Percentiles rank a stretch among this genome's conserved stretches.
Evolutionary conservation across 116 monocot species (phyloP).

Genomic region (Posidonia oceanica): DNA sequence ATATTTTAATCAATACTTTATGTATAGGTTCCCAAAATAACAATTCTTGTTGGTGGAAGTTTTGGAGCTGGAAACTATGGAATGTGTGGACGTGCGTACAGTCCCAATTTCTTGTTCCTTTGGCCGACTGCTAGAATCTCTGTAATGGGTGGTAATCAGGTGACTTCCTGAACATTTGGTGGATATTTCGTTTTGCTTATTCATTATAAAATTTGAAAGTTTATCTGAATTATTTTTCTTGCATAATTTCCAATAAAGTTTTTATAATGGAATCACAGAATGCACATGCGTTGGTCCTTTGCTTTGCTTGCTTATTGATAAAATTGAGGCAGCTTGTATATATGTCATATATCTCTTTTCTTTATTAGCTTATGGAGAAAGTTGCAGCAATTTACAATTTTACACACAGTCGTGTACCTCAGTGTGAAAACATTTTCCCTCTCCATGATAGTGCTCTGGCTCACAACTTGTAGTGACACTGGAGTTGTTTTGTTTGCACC

Average conservation of each 20-base stretch:
- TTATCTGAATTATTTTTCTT: neutral
- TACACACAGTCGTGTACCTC: too few relatives aligned
- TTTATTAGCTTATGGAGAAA: too few relatives aligned
- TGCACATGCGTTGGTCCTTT: too few relatives aligned
- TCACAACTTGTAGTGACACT: too few relatives aligned
- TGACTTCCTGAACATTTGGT: constrained; percentile 7
- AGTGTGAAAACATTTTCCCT: too few relatives aligned
- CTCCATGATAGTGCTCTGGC: too few relatives aligned
- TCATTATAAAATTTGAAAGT: neutral
- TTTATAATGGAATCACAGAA: neutral
- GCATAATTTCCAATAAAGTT: neutral
- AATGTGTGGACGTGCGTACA: constrained; percentile 99
- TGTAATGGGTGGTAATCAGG: constrained; percentile 97
- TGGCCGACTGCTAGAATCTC: constrained; percentile 98
- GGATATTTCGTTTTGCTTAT: neutral
- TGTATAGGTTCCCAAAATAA: constrained; percentile 90
- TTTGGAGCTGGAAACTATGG: constrained; percentile 99
- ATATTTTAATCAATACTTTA: too few relatives aligned
- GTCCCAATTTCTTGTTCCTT: constrained; percentile 94
- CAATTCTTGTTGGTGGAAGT: constrained; percentile 95
- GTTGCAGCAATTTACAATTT: too few relatives aligned
- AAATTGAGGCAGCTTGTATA: too few relatives aligned
- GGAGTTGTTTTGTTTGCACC: too few relatives aligned
- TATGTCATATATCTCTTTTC: too few relatives aligned
- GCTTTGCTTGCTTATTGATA: too few relatives aligned